Base-by-base conservation (phyloP, 1,284 basidiomycete species). In the Trichosporon sp. region DNA sequence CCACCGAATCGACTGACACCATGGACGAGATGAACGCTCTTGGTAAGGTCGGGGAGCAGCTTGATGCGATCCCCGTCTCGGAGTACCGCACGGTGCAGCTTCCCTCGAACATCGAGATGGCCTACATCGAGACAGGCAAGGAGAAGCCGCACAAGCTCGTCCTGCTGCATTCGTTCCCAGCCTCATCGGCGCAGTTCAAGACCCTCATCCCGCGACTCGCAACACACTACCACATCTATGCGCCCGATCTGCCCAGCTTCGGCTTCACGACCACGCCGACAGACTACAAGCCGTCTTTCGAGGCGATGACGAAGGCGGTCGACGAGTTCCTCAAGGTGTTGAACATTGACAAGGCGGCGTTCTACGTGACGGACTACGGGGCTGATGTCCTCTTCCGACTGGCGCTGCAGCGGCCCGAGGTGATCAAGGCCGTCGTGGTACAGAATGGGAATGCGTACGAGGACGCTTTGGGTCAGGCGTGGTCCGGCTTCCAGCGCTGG, bases 361-460 rank as follows among this genome's bases (percentile, higher is more conserved):
- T 83, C 4, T 85, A 85, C 70, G 74, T 83, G 33, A 85, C 84
- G 65, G 84, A 84, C 69, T 85, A 85, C 60, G 84, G 84, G 27
- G 82, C 82, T 5, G 83, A 82, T 0, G 78, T 75, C 6, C 80
- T 74, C 1, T 75, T 81, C 44, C 68, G 72, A 57, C 74, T 85
- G 19, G 83, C 83, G 0, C 74, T 84, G 4, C 65, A 78, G 3
- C 79, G 81, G 4, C 83, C 84, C 0, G 71, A 80, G 4, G 74
- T 76, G 4, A 75, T 85, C 67, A 81, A 76, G 3, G 84, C 79
- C 3, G 78, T 85, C 68, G 78, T 85, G 61, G 69, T 78, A 0
- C 84, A 85, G 72, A 84, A 83, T 66, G 84, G 83, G 6, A 84
- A 84, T 68, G 82, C 83, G 0, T 85, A 83, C 66, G 74, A 74